Conservation (phyloP, 176 grass and related monocot species). For the Juncus effusus region DNA sequence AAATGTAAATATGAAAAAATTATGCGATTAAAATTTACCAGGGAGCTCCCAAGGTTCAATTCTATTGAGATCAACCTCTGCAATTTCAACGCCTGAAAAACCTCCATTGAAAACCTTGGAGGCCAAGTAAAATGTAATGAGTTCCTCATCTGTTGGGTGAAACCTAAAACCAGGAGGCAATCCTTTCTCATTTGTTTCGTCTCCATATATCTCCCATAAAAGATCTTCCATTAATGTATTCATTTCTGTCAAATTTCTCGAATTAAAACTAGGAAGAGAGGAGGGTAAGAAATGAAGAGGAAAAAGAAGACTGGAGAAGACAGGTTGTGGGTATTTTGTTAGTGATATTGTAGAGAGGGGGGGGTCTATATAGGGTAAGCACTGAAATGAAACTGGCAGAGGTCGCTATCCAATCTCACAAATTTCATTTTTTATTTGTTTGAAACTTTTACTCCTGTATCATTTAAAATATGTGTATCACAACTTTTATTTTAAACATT, state of each 20-base stretch:
- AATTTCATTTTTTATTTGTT: background rate
- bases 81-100: constrained; percentile 69
- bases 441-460: background rate
- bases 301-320: background rate
- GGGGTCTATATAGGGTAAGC: constrained; percentile 45
- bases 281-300: background rate
- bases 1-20: background rate
- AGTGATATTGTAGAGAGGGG: constrained; percentile 24
- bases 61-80: constrained; percentile 89
- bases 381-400: constrained; percentile 52
- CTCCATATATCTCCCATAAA: constrained; percentile 66
- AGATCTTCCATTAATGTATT: constrained; percentile 54
- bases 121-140: constrained; percentile 85
- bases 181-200: constrained; percentile 59
- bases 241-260: background rate
- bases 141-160: constrained; percentile 96
- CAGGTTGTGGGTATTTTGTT: constrained; percentile 20
- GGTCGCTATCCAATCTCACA: constrained; percentile 11
- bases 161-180: constrained; percentile 91
- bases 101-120: constrained; percentile 92
- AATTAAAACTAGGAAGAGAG: background rate
- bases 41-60: constrained; percentile 97
- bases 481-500: no score
- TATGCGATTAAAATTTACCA: constrained; percentile 12
- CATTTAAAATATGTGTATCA: background rate